Evolutionary conservation across 768 basidiomycete genomes (phyloP).

Genomic region (Leccinellum albellum): DNA sequence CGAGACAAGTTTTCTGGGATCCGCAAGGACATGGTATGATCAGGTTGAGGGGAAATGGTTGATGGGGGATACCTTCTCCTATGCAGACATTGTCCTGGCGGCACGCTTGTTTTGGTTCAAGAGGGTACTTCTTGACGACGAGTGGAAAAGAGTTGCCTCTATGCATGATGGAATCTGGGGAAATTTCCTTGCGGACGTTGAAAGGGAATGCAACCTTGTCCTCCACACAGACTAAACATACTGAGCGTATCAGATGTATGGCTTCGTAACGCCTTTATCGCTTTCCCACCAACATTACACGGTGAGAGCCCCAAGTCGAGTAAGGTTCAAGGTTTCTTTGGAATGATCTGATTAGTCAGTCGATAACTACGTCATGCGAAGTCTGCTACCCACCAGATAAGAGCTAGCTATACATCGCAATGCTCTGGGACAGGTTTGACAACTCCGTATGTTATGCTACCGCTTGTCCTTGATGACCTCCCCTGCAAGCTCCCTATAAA

Average conservation of each 20-base stretch:
- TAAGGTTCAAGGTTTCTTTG: neutral
- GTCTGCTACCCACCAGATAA: neutral
- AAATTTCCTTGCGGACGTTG: constrained; percentile 20
- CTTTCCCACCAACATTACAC: neutral
- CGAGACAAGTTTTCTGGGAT: constrained; percentile 11
- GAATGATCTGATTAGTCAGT: neutral
- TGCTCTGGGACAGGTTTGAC: neutral
- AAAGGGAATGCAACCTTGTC: constrained; percentile 24
- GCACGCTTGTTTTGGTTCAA: constrained; percentile 13
- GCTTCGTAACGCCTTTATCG: neutral
- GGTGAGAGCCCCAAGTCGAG: neutral
- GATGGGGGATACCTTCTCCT: constrained; percentile 17
- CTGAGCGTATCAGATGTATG: neutral
- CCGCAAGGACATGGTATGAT: neutral
- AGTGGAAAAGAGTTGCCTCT: constrained; percentile 24
- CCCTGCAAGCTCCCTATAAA: constrained; percentile 29
- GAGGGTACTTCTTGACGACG: constrained; percentile 18
- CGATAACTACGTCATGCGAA: neutral
- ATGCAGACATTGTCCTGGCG: constrained; percentile 30
- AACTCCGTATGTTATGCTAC: constrained; percentile 17
- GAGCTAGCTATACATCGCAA: neutral
- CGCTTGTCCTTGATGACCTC: constrained; percentile 37
- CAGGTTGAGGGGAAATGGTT: neutral
- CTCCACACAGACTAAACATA: neutral
- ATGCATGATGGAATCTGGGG: constrained; percentile 27